phyloP scores from a whole-genome alignment of 495 filamentous ascomycete genomes.

The Articulospora tetracladia region DNA sequence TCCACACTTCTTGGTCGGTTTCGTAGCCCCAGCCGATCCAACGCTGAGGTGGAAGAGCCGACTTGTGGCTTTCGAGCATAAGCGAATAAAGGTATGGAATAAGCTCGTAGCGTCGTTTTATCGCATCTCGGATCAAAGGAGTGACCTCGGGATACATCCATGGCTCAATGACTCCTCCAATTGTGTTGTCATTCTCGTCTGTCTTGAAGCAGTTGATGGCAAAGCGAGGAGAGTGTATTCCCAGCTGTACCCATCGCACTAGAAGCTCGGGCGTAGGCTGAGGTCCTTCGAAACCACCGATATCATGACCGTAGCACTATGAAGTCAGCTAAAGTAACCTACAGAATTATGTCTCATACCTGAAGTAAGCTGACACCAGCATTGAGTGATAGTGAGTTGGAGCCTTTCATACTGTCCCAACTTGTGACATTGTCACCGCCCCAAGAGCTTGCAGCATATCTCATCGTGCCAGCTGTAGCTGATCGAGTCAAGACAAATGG shows the following conservation, averaged over 20 bases:
- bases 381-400: constrained; percentile 61
- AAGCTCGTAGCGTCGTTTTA: constrained; percentile 65
- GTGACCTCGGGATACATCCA: constrained; percentile 68
- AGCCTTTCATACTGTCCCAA: constrained; percentile 65
- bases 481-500: constrained; percentile 66
- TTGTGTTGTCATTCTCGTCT: constrained; percentile 50
- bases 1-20: constrained; percentile 59
- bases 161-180: constrained; percentile 68
- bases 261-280: constrained; percentile 65
- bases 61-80: constrained; percentile 53
- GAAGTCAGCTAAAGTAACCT: not conserved
- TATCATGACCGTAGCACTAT: constrained; percentile 64
- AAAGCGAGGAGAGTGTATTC: constrained; percentile 63
- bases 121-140: constrained; percentile 53
- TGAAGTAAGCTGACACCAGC: constrained; percentile 62
- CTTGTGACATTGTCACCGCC: constrained; percentile 63
- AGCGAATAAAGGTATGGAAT: constrained; percentile 66
- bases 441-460: constrained; percentile 64
- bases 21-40: constrained; percentile 71
- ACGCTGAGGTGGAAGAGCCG: constrained; percentile 56
- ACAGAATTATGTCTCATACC: constrained; percentile 22
- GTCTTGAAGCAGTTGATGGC: constrained; percentile 77
- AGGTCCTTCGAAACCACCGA: constrained; percentile 69
- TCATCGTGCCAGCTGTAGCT: constrained; percentile 63
- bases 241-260: constrained; percentile 66